These are phyloP conservation scores for Carex parvula DNA, from an alignment of 176 grass and related monocot species.

Conservation along the genomic window DNA sequence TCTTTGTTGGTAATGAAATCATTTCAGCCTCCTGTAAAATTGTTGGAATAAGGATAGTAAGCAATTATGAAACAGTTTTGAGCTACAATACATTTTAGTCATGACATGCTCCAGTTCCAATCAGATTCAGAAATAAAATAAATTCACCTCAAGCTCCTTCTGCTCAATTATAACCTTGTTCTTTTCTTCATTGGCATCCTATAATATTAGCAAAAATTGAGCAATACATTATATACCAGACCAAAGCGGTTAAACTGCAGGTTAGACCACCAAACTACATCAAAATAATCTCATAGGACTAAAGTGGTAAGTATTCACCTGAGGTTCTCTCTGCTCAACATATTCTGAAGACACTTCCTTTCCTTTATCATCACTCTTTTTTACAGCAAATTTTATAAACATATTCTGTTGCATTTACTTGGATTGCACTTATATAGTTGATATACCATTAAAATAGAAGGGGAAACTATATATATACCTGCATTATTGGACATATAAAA, in stretches of 20 bases:
- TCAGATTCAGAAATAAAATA: neutral
- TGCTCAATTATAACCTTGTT: slow-evolving; percentile 27
- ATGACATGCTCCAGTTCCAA: neutral
- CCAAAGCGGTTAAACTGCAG: neutral
- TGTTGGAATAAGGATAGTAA: neutral
- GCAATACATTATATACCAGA: neutral
- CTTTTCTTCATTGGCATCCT: slow-evolving; percentile 39
- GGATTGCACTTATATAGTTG: no score
- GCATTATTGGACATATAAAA: no score
- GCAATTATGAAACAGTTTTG: neutral
- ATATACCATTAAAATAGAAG: no score
- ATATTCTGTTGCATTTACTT: no score
- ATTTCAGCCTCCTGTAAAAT: slow-evolving; percentile 6
- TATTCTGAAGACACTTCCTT: slow-evolving; percentile 33
- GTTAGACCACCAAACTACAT: neutral
- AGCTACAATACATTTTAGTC: neutral
- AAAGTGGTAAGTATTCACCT: slow-evolving; percentile 32
- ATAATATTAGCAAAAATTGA: slow-evolving; percentile 13
- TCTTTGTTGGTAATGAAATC: neutral
- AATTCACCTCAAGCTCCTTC: slow-evolving; percentile 35
- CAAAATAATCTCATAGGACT: neutral
- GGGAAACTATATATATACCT: no score
- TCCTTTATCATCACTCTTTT: slow-evolving; percentile 36
- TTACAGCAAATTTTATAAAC: slow-evolving; percentile 23
- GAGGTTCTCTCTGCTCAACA: slow-evolving; percentile 32